These are phyloP conservation scores for Pisolithus tinctorius DNA, from an alignment of 768 basidiomycete genomes.

Conservation along the genomic window DNA sequence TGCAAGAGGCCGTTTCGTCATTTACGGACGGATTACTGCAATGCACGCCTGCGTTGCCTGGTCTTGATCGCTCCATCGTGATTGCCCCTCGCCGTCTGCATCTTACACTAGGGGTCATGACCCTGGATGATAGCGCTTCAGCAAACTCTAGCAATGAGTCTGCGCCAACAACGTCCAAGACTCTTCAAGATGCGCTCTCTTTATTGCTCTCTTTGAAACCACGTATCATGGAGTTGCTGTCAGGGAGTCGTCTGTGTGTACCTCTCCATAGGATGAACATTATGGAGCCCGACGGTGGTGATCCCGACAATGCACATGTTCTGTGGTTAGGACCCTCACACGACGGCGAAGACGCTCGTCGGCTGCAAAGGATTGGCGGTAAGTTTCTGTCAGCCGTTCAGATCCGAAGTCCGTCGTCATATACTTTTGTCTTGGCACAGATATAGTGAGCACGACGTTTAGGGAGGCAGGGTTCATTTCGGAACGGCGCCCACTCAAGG, in stretches of 20 bases:
- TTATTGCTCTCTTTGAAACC: conserved; percentile 34
- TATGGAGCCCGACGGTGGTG: conserved; percentile 34
- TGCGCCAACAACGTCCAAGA: conserved; percentile 11
- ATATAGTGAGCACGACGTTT: conserved; percentile 36
- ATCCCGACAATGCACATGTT: conserved; percentile 42
- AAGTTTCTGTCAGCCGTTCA: background rate
- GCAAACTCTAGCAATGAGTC: background rate
- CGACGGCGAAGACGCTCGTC: conserved; percentile 24
- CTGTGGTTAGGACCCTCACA: conserved; percentile 47
- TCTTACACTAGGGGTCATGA: conserved; percentile 71
- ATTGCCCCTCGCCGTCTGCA: conserved; percentile 56
- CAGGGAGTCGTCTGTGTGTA: conserved; percentile 26
- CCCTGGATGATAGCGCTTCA: conserved; percentile 32
- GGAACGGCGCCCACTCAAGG: conserved; percentile 47
- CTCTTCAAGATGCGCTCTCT: conserved; percentile 35
- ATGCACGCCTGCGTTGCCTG: conserved; percentile 28
- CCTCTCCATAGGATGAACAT: conserved; percentile 45
- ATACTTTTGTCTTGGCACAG: conserved; percentile 16
- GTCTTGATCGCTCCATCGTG: conserved; percentile 56
- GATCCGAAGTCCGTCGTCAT: too few species aligned
- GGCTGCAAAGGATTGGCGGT: conserved; percentile 32
- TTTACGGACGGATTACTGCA: conserved; percentile 29
- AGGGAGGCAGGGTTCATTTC: conserved; percentile 35
- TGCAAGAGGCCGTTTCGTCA: conserved; percentile 30
- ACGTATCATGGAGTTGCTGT: conserved; percentile 38